These are phyloP conservation scores for Withania somnifera DNA, from an alignment of 305 asterid genomes.

Conservation along the genomic window DNA sequence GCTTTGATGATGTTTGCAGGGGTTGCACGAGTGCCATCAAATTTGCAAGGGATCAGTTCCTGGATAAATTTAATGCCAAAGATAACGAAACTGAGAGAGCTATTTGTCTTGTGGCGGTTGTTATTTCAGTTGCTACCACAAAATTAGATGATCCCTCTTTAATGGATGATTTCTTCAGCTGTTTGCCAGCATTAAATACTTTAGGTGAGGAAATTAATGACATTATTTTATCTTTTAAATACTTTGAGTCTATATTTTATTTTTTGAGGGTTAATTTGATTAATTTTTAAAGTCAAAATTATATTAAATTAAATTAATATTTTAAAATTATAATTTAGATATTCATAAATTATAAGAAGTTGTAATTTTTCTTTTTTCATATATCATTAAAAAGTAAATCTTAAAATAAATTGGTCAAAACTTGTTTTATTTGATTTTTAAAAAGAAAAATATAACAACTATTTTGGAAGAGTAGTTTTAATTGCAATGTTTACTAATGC, in stretches of 20 bases:
- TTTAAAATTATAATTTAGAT: no score
- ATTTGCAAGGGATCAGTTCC: slow-evolving; percentile 8
- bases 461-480: no score
- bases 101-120: slow-evolving; percentile 34
- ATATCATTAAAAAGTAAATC: no score
- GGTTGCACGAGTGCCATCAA: slow-evolving; percentile 29
- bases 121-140: slow-evolving; percentile 36
- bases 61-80: neutral
- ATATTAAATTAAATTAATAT: no score
- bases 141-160: slow-evolving; percentile 12
- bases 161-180: slow-evolving; percentile 33
- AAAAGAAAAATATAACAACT: no score
- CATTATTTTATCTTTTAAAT: neutral
- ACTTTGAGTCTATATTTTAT: no score
- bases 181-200: slow-evolving; percentile 44
- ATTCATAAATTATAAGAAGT: no score
- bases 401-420: no score
- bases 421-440: no score
- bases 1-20: slow-evolving; percentile 36
- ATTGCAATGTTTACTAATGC: neutral
- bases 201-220: slow-evolving; percentile 24
- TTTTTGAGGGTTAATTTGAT: no score
- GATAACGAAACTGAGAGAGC: slow-evolving; percentile 23
- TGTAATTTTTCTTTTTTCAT: no score
- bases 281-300: no score